Evolutionary conservation across 202 grass and related monocot genomes (phyloP).

Genomic region (Setaria viridis): DNA sequence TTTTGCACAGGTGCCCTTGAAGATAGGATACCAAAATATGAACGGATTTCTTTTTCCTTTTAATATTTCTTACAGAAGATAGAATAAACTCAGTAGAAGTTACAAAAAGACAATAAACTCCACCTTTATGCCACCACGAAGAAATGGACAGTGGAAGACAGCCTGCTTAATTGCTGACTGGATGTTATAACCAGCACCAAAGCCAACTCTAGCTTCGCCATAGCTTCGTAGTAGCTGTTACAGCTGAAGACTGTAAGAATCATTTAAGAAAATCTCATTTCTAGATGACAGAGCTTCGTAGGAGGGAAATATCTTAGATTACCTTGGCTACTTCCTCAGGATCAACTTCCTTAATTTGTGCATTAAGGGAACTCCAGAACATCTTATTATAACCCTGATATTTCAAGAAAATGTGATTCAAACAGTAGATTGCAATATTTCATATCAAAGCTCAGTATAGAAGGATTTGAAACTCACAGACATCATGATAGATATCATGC

Average conservation of each 20-base stretch:
- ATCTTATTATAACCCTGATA: constrained; percentile 69
- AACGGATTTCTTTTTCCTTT: background rate
- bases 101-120: background rate
- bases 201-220: constrained; percentile 90
- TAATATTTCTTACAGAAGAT: background rate
- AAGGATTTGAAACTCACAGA: constrained; percentile 68
- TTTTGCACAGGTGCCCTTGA: background rate
- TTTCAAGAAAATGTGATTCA: constrained; percentile 43
- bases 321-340: constrained; percentile 80
- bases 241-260: constrained; percentile 45
- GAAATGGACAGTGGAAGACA: constrained; percentile 79
- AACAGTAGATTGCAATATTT: constrained; percentile 39
- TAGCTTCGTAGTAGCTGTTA: constrained; percentile 80
- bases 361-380: constrained; percentile 69
- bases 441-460: constrained; percentile 10
- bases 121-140: constrained; percentile 83
- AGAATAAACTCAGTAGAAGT: constrained; percentile 1
- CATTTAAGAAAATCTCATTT: constrained; percentile 31
- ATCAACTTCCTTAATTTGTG: constrained; percentile 66
- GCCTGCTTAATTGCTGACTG: constrained; percentile 93
- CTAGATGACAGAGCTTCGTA: constrained; percentile 43
- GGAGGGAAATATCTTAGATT: constrained; percentile 32
- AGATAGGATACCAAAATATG: constrained; percentile 5
- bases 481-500: constrained; percentile 85
- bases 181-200: constrained; percentile 91